These are phyloP conservation scores for Lolium multiflorum DNA, from an alignment of 176 grass and related monocot species.

Conservation along the genomic window DNA sequence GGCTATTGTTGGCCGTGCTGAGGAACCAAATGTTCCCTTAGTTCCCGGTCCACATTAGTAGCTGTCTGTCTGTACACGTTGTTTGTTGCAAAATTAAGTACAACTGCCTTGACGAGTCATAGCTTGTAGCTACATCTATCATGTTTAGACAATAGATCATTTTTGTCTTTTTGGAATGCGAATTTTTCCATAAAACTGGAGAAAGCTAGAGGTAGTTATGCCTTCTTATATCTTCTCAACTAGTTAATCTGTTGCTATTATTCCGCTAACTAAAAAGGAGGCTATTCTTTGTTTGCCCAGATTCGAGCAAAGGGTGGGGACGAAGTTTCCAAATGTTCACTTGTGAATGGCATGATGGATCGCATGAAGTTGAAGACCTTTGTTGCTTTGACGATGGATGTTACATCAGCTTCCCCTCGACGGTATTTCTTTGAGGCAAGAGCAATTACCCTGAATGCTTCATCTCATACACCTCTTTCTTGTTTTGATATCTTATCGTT, in stretches of 20 bases:
- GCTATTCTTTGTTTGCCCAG: conserved; percentile 29
- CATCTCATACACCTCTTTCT: conserved; percentile 6
- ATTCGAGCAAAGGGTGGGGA: conserved; percentile 27
- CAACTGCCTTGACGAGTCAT: conserved; percentile 2
- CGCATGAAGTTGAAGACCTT: conserved; percentile 70
- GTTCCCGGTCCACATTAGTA: not conserved
- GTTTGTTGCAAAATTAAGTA: conserved; percentile 35
- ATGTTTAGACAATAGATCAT: not conserved
- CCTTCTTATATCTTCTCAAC: conserved; percentile 23
- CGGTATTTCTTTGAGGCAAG: conserved; percentile 98
- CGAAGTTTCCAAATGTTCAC: conserved; percentile 51
- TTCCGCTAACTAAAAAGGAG: conserved; percentile 23
- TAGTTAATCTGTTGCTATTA: conserved; percentile 5
- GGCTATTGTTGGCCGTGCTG: too few relatives aligned
- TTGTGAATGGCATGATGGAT: conserved; percentile 46
- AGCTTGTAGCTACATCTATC: conserved; percentile 27
- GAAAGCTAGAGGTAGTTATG: not conserved
- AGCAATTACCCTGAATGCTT: conserved; percentile 24
- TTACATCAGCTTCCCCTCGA: conserved; percentile 87
- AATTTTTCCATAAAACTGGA: conserved; percentile 11
- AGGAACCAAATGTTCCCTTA: conserved; percentile 1
- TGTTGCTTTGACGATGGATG: conserved; percentile 89
- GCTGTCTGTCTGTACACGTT: not conserved
- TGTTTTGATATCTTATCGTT: not conserved
- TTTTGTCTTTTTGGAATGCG: not conserved